Evolutionary conservation across 2,329 filamentous ascomycete species (phyloP), one percentile per base, ranked within the genome.

Genomic region (Geosmithia putterillii): DNA sequence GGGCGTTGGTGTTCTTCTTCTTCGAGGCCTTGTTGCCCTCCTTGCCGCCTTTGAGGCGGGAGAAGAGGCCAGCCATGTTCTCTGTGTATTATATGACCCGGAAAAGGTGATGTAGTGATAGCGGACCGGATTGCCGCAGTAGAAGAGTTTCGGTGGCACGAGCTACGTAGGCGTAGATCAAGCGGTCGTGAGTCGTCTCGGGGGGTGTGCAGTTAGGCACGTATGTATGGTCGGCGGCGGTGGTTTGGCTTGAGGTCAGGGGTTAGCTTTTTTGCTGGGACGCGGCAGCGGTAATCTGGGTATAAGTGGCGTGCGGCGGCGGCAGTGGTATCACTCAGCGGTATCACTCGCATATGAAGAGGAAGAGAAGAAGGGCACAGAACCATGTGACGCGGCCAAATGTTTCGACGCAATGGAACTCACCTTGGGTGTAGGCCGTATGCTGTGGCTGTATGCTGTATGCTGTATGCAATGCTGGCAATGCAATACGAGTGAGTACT

Each of bases 21-120:
- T 77, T 81, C 48, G 57, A 56, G n/a, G n/a, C n/a, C 52, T 72
- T 73, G 51, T 68, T 64, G 57, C 72, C 73, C 66, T 92, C 86
- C 66, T 82, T 88, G 67, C 76, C 75, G 67, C 76, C 74, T 71
- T 86, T 87, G 63, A 90, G 66, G 54, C 73, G 72, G 48, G 75
- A 75, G 55, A 79, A 78, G 50, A 79, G 62, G 53, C 74, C 68
- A 48, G 73, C 67, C 74, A 79, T 79, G 42, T 50, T 67, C 54
- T 46, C 42, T 21, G 50, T 37, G 41, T 25, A 25, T 25, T 34
- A 12, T 39, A 10, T 22, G 7, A 9, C 28, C 28, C 6, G 28
- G 28, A n/a, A n/a, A n/a, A n/a, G n/a, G n/a, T n/a, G n/a, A n/a
- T n/a, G n/a, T n/a, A n/a, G n/a, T n/a, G n/a, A n/a, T n/a, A n/a